These are phyloP conservation scores for Solanum appendiculatum DNA, from an alignment of 257 asterid genomes.

Conservation along the genomic window DNA sequence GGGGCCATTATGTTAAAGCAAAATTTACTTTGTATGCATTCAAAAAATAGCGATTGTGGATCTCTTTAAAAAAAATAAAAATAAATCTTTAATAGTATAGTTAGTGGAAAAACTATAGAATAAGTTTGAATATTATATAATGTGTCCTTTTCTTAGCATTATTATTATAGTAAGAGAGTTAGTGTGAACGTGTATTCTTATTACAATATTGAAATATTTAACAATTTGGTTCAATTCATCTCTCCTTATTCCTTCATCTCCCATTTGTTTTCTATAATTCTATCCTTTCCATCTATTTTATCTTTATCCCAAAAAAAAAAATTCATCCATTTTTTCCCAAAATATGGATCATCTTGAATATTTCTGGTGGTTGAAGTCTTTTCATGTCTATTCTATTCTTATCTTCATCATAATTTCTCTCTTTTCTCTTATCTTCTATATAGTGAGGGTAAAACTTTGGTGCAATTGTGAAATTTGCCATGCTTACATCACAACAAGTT, in stretches of 20 bases:
- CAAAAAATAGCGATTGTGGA: no score
- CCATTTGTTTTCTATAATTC: neutral
- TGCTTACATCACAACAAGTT: constrained; percentile 31
- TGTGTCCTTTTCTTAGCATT: neutral
- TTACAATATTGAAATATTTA: neutral
- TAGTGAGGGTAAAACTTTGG: constrained; percentile 11
- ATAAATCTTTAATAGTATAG: neutral
- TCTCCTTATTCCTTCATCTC: neutral
- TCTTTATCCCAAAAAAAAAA: neutral
- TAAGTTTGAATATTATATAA: neutral
- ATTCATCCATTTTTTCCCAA: neutral
- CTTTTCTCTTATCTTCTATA: constrained; percentile 1
- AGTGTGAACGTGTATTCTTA: neutral
- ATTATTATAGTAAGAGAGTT: neutral
- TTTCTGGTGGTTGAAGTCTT: neutral
- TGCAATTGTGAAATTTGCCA: constrained; percentile 58
- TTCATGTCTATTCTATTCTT: neutral
- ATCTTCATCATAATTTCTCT: neutral
- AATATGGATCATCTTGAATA: neutral
- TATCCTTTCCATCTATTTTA: neutral
- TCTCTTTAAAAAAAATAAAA: neutral
- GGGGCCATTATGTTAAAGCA: neutral
- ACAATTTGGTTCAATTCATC: neutral
- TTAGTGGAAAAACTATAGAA: neutral
- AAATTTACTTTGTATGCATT: neutral